Evolutionary conservation across 164 flowering plant genomes (phyloP).

Genomic region (Aristolochia californica): DNA sequence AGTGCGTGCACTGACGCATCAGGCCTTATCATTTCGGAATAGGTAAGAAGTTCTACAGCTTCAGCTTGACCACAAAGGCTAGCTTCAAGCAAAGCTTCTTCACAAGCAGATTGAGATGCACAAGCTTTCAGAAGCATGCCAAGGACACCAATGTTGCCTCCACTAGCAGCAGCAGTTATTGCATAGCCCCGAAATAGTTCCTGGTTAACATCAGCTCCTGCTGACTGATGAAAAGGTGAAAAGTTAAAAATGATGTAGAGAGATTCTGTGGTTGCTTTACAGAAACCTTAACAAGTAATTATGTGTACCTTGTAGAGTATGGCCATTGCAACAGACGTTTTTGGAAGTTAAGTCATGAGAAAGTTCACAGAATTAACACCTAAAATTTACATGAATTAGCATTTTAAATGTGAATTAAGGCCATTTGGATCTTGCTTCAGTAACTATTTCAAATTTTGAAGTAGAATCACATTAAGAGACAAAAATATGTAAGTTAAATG

Average conservation of each 20-base stretch:
- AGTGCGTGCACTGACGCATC: constrained; percentile 9
- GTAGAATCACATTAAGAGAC: too few species aligned
- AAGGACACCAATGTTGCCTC: constrained; percentile 28
- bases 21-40: constrained; percentile 2
- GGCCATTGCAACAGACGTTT: too few species aligned
- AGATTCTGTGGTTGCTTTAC: not conserved
- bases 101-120: constrained; percentile 32
- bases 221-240: constrained; percentile 19
- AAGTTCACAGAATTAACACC: too few species aligned
- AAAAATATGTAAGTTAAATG: too few species aligned
- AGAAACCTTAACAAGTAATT: not conserved
- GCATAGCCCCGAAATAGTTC: constrained; percentile 46
- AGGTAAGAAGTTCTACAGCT: constrained; percentile 23
- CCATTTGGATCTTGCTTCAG: too few species aligned
- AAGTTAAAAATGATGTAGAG: too few species aligned
- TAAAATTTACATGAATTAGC: too few species aligned
- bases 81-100: constrained; percentile 50
- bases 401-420: too few species aligned
- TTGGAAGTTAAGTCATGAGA: too few species aligned
- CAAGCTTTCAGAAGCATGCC: constrained; percentile 31
- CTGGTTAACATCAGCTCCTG: constrained; percentile 43
- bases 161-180: constrained; percentile 42
- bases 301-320: too few species aligned
- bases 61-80: constrained; percentile 32
- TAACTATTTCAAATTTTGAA: too few species aligned